These are phyloP conservation scores for Leucogyrophana mollusca DNA, from an alignment of 768 basidiomycete species.

Conservation along the genomic window DNA sequence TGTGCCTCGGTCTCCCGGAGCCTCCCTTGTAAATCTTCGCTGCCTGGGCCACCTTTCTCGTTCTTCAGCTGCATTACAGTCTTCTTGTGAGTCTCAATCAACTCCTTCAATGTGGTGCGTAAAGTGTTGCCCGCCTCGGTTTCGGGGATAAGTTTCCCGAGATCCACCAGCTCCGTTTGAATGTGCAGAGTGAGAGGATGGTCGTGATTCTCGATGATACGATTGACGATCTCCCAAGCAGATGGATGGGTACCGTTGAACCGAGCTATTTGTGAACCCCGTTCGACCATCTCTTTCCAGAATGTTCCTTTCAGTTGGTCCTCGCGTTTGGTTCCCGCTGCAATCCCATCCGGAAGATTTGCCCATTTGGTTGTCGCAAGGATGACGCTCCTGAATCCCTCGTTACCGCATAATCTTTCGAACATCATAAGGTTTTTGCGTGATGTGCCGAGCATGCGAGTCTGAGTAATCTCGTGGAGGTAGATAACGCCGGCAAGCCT, in stretches of 20 bases:
- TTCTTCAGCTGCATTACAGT: too few relatives aligned
- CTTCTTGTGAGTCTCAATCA: too few relatives aligned
- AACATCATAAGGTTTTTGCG: conserved; percentile 32
- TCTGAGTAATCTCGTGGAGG: conserved; percentile 34
- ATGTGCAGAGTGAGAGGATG: too few relatives aligned
- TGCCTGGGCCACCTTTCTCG: too few relatives aligned
- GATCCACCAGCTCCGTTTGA: conserved; percentile 16
- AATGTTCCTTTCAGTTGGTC: conserved; percentile 23
- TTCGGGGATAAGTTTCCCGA: conserved; percentile 24
- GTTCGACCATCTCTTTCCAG: conserved; percentile 26
- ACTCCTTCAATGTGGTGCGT: conserved; percentile 3
- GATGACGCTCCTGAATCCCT: conserved; percentile 25
- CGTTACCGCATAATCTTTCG: conserved; percentile 31
- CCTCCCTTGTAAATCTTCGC: too few relatives aligned
- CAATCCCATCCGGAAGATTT: too few relatives aligned
- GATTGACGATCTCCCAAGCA: conserved; percentile 28
- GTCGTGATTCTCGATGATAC: not conserved
- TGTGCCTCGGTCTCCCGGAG: too few relatives aligned
- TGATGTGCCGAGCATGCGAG: conserved; percentile 29
- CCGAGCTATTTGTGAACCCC: conserved; percentile 25
- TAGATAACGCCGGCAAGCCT: conserved; percentile 32
- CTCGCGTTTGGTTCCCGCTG: conserved; percentile 26
- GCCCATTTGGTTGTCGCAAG: conserved; percentile 41
- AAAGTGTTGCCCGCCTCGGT: conserved; percentile 31
- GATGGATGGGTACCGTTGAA: conserved; percentile 18